Conservation (phyloP, 2,329 filamentous ascomycete genomes). For the Cercospora sp. region DNA sequence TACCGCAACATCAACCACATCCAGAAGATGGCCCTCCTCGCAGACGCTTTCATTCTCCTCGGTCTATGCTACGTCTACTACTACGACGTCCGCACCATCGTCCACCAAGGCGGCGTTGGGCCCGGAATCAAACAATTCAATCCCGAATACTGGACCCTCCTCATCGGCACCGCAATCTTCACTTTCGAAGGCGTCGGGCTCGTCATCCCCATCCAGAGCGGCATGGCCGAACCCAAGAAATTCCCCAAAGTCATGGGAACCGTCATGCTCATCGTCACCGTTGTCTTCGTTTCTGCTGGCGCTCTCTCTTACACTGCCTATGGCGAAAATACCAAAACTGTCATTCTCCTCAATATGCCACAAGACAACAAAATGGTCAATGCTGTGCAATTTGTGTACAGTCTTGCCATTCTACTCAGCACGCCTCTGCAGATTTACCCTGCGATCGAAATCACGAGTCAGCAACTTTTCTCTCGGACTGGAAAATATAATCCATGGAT, state of each 20-base stretch:
- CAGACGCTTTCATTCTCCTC: conserved; percentile 90
- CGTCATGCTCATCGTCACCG: conserved; percentile 93
- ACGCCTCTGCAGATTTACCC: conserved; percentile 97
- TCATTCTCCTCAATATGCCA: conserved; percentile 92
- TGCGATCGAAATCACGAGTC: conserved; percentile 93
- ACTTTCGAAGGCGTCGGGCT: conserved; percentile 97
- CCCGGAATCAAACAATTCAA: conserved; percentile 87
- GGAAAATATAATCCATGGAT: conserved; percentile 98
- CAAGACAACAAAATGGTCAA: conserved; percentile 96
- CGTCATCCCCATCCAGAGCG: conserved; percentile 97
- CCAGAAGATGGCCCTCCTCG: conserved; percentile 88
- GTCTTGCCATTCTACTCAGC: conserved; percentile 91
- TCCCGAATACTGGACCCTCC: conserved; percentile 86
- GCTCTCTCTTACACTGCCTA: conserved; percentile 95
- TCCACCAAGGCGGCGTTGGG: conserved; percentile 67
- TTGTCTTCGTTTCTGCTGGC: conserved; percentile 87
- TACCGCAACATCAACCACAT: conserved; percentile 97
- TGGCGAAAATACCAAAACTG: conserved; percentile 91
- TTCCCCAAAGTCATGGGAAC: conserved; percentile 84
- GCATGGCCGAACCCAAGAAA: conserved; percentile 87
- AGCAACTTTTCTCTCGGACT: conserved; percentile 87
- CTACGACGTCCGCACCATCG: conserved; percentile 85
- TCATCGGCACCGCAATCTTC: conserved; percentile 98
- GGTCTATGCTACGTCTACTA: conserved; percentile 94
- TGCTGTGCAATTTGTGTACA: conserved; percentile 93